Evolutionary conservation across 768 basidiomycete species (phyloP).

Genomic region (Termitomyces sp.): DNA sequence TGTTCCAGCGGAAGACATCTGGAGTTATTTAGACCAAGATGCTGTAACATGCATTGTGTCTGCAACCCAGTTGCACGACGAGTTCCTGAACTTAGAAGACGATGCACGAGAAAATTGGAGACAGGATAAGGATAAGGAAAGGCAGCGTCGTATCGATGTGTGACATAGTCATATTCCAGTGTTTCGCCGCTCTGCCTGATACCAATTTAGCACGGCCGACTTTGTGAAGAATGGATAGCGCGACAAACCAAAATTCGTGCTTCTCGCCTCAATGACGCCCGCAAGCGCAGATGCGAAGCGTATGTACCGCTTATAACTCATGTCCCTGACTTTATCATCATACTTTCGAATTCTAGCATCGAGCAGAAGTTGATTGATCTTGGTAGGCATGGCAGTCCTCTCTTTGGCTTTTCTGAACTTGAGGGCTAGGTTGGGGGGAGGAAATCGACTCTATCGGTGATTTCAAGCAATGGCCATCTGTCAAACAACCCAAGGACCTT

Average conservation of each 20-base stretch:
- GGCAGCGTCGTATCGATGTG: background rate
- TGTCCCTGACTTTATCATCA: background rate
- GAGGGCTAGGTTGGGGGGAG: background rate
- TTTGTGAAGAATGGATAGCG: background rate
- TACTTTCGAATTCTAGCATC: background rate
- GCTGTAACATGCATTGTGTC: background rate
- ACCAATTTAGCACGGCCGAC: background rate
- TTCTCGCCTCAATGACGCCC: background rate
- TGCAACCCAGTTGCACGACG: background rate
- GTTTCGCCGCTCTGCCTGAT: background rate
- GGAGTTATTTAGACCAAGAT: background rate
- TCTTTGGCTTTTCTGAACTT: background rate
- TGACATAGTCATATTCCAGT: background rate
- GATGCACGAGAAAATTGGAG: background rate
- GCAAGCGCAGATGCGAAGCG: background rate
- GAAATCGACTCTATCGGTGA: background rate
- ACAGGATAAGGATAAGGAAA: background rate
- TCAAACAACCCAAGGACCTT: background rate
- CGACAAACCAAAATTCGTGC: background rate
- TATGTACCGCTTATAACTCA: background rate
- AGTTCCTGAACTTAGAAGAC: background rate
- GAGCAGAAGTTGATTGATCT: background rate
- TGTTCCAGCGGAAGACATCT: background rate
- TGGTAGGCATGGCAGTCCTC: background rate
- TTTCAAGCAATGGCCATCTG: background rate